A percentile compares a stretch with the other conserved stretches of the same genome.
phyloP scores from a whole-genome alignment of 805 yeast species.

The Starmerella apis region DNA sequence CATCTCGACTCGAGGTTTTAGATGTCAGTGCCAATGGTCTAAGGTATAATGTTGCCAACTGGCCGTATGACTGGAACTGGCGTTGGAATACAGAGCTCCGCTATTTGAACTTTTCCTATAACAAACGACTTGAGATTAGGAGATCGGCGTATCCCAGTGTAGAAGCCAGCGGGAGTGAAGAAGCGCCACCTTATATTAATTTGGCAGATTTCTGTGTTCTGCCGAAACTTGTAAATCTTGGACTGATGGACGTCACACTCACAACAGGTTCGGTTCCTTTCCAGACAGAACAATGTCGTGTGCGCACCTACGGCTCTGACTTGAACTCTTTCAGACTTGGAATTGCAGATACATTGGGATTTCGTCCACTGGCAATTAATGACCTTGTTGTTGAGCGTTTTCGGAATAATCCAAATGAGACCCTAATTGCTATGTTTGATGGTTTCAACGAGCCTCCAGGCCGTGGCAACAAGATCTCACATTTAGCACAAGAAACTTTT shows the following conservation, averaged over 20 bases:
- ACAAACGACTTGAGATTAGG: conserved; percentile 75
- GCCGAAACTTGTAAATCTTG: conserved; percentile 60
- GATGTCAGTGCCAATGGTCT: conserved; percentile 88
- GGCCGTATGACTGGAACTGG: conserved; percentile 99
- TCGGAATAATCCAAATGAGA: conserved; percentile 74
- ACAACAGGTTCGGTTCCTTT: conserved; percentile 85
- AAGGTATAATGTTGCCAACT: conserved; percentile 84
- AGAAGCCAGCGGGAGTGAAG: conserved; percentile 6
- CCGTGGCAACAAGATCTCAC: conserved; percentile 42
- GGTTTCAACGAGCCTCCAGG: conserved; percentile 46
- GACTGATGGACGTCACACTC: conserved; percentile 89
- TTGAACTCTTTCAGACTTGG: conserved; percentile 73
- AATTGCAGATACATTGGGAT: conserved; percentile 78
- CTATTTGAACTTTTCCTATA: conserved; percentile 84
- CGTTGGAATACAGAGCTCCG: conserved; percentile 63
- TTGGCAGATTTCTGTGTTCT: conserved; percentile 61
- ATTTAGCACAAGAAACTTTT: conserved; percentile 60
- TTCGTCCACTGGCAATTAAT: conserved; percentile 54
- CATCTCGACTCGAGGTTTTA: conserved; percentile 51
- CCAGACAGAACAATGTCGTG: conserved; percentile 68
- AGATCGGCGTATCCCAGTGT: conserved; percentile 36
- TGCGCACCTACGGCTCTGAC: conserved; percentile 80
- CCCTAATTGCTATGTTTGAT: conserved; percentile 72
- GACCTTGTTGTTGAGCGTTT: conserved; percentile 83
- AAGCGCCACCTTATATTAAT: conserved; percentile 22